A percentile compares a stretch with the other conserved stretches of the same genome.
Evolutionary conservation across 768 basidiomycete genomes (phyloP).

Genomic region (Auricularia sp.): DNA sequence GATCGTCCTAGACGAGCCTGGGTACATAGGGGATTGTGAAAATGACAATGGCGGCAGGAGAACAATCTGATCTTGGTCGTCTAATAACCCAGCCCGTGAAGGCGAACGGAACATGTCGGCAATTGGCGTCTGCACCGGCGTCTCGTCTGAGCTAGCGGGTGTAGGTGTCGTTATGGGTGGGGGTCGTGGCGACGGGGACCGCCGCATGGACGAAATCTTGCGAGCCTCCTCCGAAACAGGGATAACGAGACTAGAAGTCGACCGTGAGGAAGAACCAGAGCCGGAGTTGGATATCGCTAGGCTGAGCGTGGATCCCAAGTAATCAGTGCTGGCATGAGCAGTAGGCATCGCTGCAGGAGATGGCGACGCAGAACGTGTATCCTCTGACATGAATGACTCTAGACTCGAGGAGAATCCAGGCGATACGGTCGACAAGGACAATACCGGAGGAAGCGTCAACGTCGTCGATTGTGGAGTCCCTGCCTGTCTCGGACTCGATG

Average conservation of each 20-base stretch:
- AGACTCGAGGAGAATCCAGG: not conserved
- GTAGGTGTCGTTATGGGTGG: not conserved
- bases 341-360: not conserved
- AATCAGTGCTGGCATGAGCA: not conserved
- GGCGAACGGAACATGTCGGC: constrained; percentile 1
- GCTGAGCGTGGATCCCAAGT: not conserved
- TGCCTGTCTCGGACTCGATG: not conserved
- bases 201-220: not conserved
- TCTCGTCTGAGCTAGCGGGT: not conserved
- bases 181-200: not conserved
- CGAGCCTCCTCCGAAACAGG: not conserved
- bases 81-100: not conserved
- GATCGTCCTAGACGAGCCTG: not conserved
- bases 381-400: not conserved
- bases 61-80: not conserved
- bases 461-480: not conserved
- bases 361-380: not conserved
- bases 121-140: not conserved
- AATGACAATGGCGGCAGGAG: not conserved
- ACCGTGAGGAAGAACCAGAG: not conserved
- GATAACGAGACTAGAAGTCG: not conserved
- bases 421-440: not conserved
- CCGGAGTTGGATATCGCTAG: not conserved
- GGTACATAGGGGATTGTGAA: not conserved
- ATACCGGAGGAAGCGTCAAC: not conserved